These are phyloP conservation scores for Annona cherimola DNA, from an alignment of 164 flowering plant genomes.

Conservation along the genomic window DNA sequence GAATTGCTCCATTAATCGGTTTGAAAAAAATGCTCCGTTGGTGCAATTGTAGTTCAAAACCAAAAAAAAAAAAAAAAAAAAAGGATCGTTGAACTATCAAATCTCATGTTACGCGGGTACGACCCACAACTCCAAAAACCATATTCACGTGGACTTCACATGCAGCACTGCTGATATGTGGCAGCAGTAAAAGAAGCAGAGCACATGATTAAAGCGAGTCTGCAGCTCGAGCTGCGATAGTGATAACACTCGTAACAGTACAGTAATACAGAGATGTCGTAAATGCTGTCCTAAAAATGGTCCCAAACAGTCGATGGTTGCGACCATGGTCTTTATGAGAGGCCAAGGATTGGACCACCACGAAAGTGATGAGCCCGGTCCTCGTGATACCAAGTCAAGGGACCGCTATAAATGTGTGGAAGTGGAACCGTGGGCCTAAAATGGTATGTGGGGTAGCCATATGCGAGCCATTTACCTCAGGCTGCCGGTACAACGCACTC, in stretches of 20 bases:
- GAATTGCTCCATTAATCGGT: no score
- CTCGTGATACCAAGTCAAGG: neutral
- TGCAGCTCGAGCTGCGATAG: no score
- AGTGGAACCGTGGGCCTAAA: neutral
- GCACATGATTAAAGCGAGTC: neutral
- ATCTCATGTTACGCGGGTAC: no score
- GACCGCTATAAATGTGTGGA: neutral
- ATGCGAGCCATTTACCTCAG: neutral
- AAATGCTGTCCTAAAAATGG: neutral
- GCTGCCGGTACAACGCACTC: no score
- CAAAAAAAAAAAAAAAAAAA: no score
- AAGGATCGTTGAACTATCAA: no score
- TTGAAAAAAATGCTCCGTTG: no score
- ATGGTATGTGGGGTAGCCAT: neutral
- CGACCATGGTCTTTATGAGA: neutral
- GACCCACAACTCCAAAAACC: no score
- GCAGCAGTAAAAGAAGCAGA: neutral
- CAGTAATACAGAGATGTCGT: neutral
- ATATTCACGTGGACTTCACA: no score
- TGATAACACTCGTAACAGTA: neutral
- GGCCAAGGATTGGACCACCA: neutral
- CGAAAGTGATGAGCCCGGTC: neutral
- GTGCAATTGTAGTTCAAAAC: no score
- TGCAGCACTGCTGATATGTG: no score
- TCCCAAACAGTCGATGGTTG: neutral